Conservation (phyloP, 768 basidiomycete genomes). For the Mycena albidolilacea region DNA sequence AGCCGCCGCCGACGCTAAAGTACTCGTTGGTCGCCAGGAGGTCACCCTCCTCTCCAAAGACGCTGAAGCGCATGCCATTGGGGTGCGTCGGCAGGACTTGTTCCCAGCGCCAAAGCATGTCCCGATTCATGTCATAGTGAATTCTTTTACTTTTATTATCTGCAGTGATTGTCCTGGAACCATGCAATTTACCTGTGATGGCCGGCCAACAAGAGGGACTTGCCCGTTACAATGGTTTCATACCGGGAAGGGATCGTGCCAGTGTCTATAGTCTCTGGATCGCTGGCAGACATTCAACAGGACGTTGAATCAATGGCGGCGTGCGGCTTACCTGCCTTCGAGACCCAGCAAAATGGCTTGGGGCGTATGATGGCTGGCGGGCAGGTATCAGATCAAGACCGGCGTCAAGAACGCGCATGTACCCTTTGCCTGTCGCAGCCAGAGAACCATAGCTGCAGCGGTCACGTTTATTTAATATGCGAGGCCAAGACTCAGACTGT, state of each 20-base stretch:
- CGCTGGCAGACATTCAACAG: slow-evolving; percentile 66
- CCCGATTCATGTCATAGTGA: slow-evolving; percentile 87
- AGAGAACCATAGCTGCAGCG: slow-evolving; percentile 87
- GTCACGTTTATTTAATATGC: slow-evolving; percentile 12
- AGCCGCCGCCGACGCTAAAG: slow-evolving; percentile 94
- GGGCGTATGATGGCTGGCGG: slow-evolving; percentile 83
- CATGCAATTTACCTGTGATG: slow-evolving; percentile 54
- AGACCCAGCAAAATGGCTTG: slow-evolving; percentile 89
- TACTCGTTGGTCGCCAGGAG: slow-evolving; percentile 96
- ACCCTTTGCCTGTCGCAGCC: slow-evolving; percentile 95
- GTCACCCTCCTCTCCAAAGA: slow-evolving; percentile 85
- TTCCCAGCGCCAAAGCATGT: slow-evolving; percentile 92
- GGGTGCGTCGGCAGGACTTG: slow-evolving; percentile 91
- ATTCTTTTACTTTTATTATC: slow-evolving; percentile 59
- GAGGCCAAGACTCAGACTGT: background rate
- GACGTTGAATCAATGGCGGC: background rate
- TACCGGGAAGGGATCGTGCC: slow-evolving; percentile 87
- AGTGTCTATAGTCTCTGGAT: slow-evolving; percentile 94
- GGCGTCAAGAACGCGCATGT: slow-evolving; percentile 38
- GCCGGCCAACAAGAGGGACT: slow-evolving; percentile 80
- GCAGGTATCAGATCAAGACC: slow-evolving; percentile 15
- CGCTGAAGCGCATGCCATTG: slow-evolving; percentile 95
- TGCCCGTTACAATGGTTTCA: slow-evolving; percentile 73
- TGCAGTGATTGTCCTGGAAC: background rate
- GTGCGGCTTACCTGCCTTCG: slow-evolving; percentile 63